Evolutionary conservation across 1,284 basidiomycete genomes (phyloP), one percentile per base, ranked within the genome.

Genomic region (Coriolopsis trogii): DNA sequence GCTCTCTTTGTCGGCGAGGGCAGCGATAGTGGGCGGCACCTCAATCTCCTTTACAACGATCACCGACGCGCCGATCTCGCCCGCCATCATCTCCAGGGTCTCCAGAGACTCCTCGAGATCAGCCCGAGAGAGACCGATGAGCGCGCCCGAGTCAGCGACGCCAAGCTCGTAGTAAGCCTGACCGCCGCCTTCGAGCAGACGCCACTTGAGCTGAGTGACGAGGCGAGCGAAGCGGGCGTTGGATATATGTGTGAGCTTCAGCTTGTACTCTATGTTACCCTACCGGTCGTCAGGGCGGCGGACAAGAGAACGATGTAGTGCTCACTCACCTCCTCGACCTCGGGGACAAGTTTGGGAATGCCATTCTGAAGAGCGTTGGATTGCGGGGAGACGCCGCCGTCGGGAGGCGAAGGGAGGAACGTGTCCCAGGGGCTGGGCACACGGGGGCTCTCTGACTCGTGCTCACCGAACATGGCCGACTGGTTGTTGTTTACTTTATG

Each of bases 141-240:
- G 84, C 3, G 86, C 82, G 1, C 94, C 94, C 3, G 89, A 89
- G 67, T 97, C 94, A 29, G 85, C 80, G 0, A 97, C 87, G 13
- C 94, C 95, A 15, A 97, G 82, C 67, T 96, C 94, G 63, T 97
- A 97, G 67, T 93, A 91, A 0, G 94, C 93, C 65, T 92, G 88
- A 4, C 94, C 94, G 4, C 90, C 87, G 13, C 94, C 94, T 69
- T 96, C 91, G 43, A 95, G 85, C 4, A 97, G 79, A 3, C 94
- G 82, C 94, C 95, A 97, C 69, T 95, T 94, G 70, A 96, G 84
- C 72, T 97, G 94, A 1, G 94, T 96, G 49, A 94, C 89, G 15
- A 97, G 85, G 33, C 87, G 81, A 3, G 81, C 79, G 62, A 92
- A 89, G 36, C 89, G 87, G 10, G 84, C 77, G 0, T 84, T 79